Conservation (phyloP, 768 basidiomycete species). For the Pleurotus cornucopiae region DNA sequence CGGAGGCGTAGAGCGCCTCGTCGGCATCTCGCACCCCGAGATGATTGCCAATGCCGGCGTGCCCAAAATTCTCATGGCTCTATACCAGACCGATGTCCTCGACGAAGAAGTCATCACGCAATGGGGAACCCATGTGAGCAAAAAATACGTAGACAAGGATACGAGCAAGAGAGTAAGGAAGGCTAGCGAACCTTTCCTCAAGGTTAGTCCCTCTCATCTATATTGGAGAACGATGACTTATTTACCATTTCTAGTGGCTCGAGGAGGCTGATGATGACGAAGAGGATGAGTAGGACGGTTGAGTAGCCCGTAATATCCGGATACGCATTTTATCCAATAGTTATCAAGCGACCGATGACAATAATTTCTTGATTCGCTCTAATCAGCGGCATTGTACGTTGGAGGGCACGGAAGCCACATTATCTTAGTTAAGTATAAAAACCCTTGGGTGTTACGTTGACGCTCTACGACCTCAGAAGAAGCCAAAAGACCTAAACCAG, state of each 20-base stretch:
- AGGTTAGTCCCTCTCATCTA: conserved; percentile 56
- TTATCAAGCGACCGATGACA: no score
- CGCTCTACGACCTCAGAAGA: not conserved
- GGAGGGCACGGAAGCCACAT: no score
- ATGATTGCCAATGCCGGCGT: conserved; percentile 40
- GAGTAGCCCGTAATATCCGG: not conserved
- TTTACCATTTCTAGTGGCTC: conserved; percentile 58
- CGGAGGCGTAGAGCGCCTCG: conserved; percentile 86
- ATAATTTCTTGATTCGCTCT: no score
- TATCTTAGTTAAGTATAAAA: no score
- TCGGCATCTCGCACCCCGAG: conserved; percentile 72
- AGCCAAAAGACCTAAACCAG: conserved; percentile 24
- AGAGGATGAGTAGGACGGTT: conserved; percentile 41
- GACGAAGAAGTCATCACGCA: conserved; percentile 88
- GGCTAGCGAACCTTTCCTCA: conserved; percentile 92
- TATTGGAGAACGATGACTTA: no score
- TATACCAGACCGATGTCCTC: conserved; percentile 89
- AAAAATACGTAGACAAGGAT: conserved; percentile 95
- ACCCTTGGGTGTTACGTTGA: no score
- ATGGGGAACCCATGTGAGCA: conserved; percentile 96
- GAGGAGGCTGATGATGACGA: conserved; percentile 85
- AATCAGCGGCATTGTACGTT: no score
- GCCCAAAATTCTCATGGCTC: conserved; percentile 92
- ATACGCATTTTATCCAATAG: no score
- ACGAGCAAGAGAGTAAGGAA: conserved; percentile 94